Conservation (phyloP, 169 alveolate genomes). For the Plasmodium knowlesi region DNA sequence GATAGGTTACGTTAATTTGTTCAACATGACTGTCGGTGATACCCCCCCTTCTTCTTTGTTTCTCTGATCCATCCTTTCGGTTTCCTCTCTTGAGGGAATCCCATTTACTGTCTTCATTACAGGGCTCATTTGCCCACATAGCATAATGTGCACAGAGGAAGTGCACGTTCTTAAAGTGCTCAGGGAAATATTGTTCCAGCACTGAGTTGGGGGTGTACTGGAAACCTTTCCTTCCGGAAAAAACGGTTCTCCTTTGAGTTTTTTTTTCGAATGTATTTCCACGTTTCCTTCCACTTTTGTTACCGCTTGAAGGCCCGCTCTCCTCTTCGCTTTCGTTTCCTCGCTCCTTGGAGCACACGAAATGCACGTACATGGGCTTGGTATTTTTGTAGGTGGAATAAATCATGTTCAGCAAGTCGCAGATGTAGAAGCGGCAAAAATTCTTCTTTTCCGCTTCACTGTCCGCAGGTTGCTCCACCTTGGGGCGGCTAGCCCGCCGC, state of each 20-base stretch:
- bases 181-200: conserved; percentile 46
- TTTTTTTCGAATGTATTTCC: not conserved
- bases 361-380: conserved; percentile 34
- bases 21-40: not conserved
- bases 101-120: not conserved
- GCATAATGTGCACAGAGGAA: conserved; percentile 53
- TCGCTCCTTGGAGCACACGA: conserved; percentile 19
- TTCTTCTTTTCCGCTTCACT: conserved; percentile 11
- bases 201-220: conserved; percentile 49
- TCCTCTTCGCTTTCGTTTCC: not conserved
- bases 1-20: not conserved
- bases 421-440: conserved; percentile 20
- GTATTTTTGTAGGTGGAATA: conserved; percentile 1
- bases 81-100: not conserved
- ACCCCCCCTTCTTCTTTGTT: not conserved
- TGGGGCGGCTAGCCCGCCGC: not conserved
- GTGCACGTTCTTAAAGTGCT: conserved; percentile 23
- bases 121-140: not conserved
- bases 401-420: conserved; percentile 16
- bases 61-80: not conserved
- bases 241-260: not conserved
- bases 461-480: not conserved
- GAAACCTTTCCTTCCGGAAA: not conserved
- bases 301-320: not conserved
- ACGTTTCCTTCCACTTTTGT: not conserved